Evolutionary conservation across 257 asterid genomes (phyloP).

Genomic region (Verbena officinalis): DNA sequence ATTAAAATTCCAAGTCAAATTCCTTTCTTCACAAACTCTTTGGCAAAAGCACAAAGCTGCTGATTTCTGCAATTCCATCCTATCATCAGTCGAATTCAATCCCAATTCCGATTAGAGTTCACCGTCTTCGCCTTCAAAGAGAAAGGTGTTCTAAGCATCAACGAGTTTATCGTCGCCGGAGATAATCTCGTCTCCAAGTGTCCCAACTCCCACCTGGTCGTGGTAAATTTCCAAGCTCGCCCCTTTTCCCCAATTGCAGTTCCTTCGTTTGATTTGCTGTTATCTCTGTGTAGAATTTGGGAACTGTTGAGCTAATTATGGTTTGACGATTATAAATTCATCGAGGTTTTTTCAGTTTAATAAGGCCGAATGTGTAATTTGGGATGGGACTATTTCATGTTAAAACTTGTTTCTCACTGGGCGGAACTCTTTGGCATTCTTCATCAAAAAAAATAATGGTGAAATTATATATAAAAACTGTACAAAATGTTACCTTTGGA

Average conservation of each 20-base stretch:
- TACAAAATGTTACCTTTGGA: constrained; percentile 71
- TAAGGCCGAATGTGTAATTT: neutral
- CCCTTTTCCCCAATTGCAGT: constrained; percentile 1
- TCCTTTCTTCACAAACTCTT: constrained; percentile 11
- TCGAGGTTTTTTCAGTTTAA: neutral
- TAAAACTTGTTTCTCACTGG: constrained; percentile 11
- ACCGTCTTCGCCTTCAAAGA: constrained; percentile 98
- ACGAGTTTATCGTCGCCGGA: constrained; percentile 91
- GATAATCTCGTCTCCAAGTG: constrained; percentile 98
- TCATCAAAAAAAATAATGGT: neutral
- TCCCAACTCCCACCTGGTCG: constrained; percentile 99
- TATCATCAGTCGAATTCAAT: constrained; percentile 1
- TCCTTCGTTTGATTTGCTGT: neutral
- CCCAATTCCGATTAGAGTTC: constrained; percentile 11
- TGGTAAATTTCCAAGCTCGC: constrained; percentile 51
- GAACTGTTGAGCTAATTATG: constrained; percentile 8
- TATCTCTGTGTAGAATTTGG: neutral
- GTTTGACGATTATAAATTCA: neutral
- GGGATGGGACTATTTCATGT: constrained; percentile 1
- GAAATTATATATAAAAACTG: constrained; percentile 7
- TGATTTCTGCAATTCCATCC: constrained; percentile 3
- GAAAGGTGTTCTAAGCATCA: constrained; percentile 93
- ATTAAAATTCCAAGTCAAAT: too few species aligned
- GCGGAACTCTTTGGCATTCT: too few species aligned
- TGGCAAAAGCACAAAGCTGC: constrained; percentile 1